Evolutionary conservation across 2,329 filamentous ascomycete species (phyloP), one percentile per base, ranked within the genome.

Genomic region (Chaetomiaceae sp.): DNA sequence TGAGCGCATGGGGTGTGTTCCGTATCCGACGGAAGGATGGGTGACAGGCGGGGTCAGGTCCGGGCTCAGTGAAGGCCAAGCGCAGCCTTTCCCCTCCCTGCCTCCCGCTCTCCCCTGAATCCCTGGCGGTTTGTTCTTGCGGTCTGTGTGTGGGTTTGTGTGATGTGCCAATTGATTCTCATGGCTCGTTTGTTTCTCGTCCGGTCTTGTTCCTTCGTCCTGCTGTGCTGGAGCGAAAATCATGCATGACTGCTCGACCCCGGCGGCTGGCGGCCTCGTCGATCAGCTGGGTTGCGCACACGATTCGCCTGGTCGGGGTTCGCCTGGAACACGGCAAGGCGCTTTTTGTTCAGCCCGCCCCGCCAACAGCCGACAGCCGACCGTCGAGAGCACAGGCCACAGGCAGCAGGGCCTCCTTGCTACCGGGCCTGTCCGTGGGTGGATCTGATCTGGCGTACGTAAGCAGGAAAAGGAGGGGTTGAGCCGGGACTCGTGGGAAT

Each of bases 231-330:
- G n/a, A n/a, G 34, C 27, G 23, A 44, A 42, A 27, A 48, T 46
- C 17, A 39, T 52, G 54, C 44, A 51, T 51, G 33, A 50, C 44
- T 44, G 51, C 51, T n/a, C n/a, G n/a, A n/a, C n/a, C n/a, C n/a
- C n/a, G n/a, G 54, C 54, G 51, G 51, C 42, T 54, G 54, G 54
- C 51, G 48, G 54, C 46, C 38, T 50, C 35, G 54, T 38, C 43
- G 49, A 54, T 51, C 54, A 51, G 38, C 16, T 37, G 33, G 30
- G 30, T 38, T 41, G 46, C 19, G 38, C 30, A n/a, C n/a, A n/a
- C 53, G 34, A 20, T n/a, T 44, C 42, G 27, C n/a, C 25, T 39
- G 5, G 34, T 31, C 35, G 35, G 33, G 39, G 4, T 44, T 35
- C 17, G 17, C 35, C 21, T n/a, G 39, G 23, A 34, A 34, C 25